A percentile compares a stretch with the other conserved stretches of the same genome.
Conservation (phyloP, 1,284 basidiomycete species). For the Puccinia polysora region DNA sequence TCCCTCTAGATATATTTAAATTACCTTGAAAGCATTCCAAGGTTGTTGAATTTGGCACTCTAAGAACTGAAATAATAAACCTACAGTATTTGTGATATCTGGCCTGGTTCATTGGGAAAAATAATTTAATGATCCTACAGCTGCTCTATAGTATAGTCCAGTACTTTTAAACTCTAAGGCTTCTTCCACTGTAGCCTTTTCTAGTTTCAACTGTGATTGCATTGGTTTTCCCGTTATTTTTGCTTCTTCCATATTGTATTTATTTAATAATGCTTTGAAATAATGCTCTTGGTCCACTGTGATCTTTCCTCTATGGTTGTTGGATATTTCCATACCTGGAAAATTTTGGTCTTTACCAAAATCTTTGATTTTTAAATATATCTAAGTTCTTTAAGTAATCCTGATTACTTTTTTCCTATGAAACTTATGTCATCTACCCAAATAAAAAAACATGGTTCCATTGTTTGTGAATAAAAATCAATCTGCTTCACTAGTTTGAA, state of each 20-base stretch:
- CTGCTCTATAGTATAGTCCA: not conserved
- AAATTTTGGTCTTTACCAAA: not conserved
- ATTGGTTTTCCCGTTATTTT: constrained; percentile 6
- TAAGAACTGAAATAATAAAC: constrained; percentile 5
- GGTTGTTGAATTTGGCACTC: not conserved
- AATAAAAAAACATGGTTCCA: not conserved
- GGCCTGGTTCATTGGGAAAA: no score
- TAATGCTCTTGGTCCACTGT: not conserved
- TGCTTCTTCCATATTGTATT: not conserved
- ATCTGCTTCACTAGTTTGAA: constrained; percentile 1
- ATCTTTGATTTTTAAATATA: constrained; percentile 16
- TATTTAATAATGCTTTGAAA: not conserved
- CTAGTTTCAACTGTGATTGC: constrained; percentile 3
- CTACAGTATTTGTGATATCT: not conserved
- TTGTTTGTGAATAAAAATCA: no score
- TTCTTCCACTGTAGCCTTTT: constrained; percentile 6
- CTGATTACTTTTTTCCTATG: not conserved
- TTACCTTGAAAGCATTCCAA: not conserved
- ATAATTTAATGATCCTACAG: constrained; percentile 10
- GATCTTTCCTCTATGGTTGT: not conserved
- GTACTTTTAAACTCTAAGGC: not conserved
- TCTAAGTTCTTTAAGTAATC: not conserved
- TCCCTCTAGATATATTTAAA: constrained; percentile 10
- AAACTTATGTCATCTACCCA: not conserved
- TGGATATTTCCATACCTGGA: constrained; percentile 4